Percentiles rank a stretch among this genome's conserved stretches.
Evolutionary conservation across 1,139 yeast species (phyloP).

Genomic region (Blastobotrys buckinghamii): DNA sequence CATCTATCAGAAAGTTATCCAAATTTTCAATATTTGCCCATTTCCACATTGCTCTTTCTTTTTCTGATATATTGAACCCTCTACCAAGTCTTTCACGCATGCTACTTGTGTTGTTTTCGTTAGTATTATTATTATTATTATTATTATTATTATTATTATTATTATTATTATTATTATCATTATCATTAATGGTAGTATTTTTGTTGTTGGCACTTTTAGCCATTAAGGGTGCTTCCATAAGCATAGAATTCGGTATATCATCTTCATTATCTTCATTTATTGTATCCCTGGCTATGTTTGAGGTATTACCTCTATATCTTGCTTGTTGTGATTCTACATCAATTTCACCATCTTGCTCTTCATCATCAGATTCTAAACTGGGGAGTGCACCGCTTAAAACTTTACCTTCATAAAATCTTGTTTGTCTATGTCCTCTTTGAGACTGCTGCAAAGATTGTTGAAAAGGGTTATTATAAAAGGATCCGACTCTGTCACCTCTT

Average conservation of each 20-base stretch:
- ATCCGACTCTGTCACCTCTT: too few species aligned
- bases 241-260: conserved; percentile 9
- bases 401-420: background rate
- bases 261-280: background rate
- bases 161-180: background rate
- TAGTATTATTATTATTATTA: too few species aligned
- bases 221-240: conserved; percentile 6
- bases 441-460: too few species aligned
- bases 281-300: background rate
- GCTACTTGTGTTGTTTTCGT: too few species aligned
- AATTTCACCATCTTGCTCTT: conserved; percentile 5
- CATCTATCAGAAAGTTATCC: conserved; percentile 77
- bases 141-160: background rate
- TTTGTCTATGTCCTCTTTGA: too few species aligned
- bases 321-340: conserved; percentile 7
- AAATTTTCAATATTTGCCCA: conserved; percentile 96
- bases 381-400: conserved; percentile 5
- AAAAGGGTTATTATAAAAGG: too few species aligned
- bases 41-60: conserved; percentile 82
- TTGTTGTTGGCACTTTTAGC: background rate
- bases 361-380: conserved; percentile 10
- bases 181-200: background rate
- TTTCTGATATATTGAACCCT: conserved; percentile 18
- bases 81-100: background rate
- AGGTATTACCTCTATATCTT: background rate